These are phyloP conservation scores for Prunus mume DNA, from an alignment of 306 rosid species.

Conservation along the genomic window DNA sequence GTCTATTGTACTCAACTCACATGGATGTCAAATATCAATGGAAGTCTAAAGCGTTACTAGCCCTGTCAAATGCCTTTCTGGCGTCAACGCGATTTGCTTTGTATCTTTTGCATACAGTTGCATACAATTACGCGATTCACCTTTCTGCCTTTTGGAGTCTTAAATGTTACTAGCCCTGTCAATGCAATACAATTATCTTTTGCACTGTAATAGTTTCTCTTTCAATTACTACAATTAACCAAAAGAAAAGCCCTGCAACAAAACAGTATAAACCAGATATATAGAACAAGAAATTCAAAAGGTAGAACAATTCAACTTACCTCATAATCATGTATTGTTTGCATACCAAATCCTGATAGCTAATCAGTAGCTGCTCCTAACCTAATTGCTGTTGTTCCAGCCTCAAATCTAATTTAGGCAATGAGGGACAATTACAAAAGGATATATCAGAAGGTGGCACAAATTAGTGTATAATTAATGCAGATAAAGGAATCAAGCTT, in stretches of 20 bases:
- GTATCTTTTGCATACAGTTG: too few relatives aligned
- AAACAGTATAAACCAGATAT: neutral
- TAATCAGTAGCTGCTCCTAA: conserved; percentile 96
- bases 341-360: conserved; percentile 83
- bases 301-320: conserved; percentile 34
- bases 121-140: too few relatives aligned
- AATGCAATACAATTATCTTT: too few relatives aligned
- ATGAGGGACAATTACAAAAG: conserved; percentile 19
- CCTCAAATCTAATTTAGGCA: conserved; percentile 68
- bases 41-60: too few relatives aligned
- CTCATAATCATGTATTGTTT: conserved; percentile 78
- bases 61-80: too few relatives aligned
- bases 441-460: neutral
- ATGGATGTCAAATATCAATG: too few relatives aligned
- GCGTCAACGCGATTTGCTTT: too few relatives aligned
- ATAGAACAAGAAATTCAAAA: neutral
- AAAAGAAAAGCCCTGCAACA: neutral
- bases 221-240: neutral
- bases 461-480: too few relatives aligned
- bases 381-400: conserved; percentile 98
- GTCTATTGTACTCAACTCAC: too few relatives aligned
- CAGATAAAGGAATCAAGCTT: neutral
- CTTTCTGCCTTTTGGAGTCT: too few relatives aligned
- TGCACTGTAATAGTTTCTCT: too few relatives aligned
- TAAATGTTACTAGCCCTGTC: too few relatives aligned